Base-by-base conservation (phyloP, 306 rosid genomes). In the Gastrolobium bilobum region DNA sequence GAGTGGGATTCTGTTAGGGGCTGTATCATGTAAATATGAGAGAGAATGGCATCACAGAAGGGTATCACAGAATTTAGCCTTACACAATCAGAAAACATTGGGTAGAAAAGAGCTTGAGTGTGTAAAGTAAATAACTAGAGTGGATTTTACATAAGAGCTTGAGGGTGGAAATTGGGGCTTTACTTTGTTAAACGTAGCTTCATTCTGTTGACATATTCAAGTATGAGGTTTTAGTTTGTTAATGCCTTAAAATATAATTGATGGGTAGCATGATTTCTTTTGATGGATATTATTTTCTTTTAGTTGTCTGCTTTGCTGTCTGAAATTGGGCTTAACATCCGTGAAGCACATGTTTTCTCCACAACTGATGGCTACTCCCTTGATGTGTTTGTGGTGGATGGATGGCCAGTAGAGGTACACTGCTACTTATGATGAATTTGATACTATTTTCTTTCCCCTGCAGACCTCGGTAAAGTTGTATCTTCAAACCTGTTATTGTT, bases 341-440 rank as follows among this genome's bases (percentile, higher is more conserved):
- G 89, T n/a, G 89, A 86, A 83, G 89, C 89, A 77, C 89, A 86
- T 80, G 87, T 86, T 43, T 86, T 86, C 71, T 86, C 87, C 71
- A 86, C 89, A 2, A 86, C 89, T 40, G 89, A 86, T 68, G 89
- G 89, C 35, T 86, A 80, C 80, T 86, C 89, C 44, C 87, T 86
- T 6, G 89, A 83, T 2, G 89, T 86, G 65, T 86, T 86, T 80
- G 87, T 84, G 79, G 87, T 84, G 58, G 87, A 84, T 80, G 87
- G 87, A 71, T 83, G 86, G 86, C 86, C 83, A 73, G 68, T 83
- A 31, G 86, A 83, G 86, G 86, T 83, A 83, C 34, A 52, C 42
- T 72, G 58, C 80, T 65, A 58, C 76, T 54, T 56, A 5, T 29
- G 11, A 14, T 62, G 54, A 53, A 75, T 43, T 53, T 57, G 30